Evolutionary conservation across 352 stramenopile species (phyloP), one percentile per base, ranked within the genome.

Genomic region (Aphanomyces astaci): DNA sequence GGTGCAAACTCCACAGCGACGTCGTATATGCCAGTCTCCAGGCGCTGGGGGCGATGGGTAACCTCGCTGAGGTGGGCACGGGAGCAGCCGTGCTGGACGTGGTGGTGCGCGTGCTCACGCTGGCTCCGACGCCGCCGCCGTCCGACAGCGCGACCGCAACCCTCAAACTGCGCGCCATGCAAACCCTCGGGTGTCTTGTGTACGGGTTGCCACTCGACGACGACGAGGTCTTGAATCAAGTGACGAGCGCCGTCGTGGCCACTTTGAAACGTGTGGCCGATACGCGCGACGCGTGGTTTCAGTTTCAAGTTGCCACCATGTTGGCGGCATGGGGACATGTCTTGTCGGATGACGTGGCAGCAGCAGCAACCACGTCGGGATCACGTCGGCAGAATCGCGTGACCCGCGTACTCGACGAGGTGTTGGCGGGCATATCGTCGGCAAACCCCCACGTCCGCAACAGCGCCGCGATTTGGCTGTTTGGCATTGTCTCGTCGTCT

Each of bases 401-500:
- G 7, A 25, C n/a, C 17, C 28, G 59, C 7, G 17, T 43, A 4
- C 22, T 53, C 10, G 24, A 30, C 43, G 19, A 31, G 7, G 11
- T 66, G 10, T 4, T 40, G 19, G 60, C 25, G 17, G 28, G 49
- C 4, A 22, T 68, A 30, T 10, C 13, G 10, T 39, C 62, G 13
- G 11, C 62, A 24, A 60, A 24, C 17, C 51, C 62, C n/a, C 62
- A 68, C 57, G 55, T 82, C 19, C 83, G 81, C 52, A 78, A 81
- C 22, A 90, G 78, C 39, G 71, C 80, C 4, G 75, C 78, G 30
- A 76, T 87, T 7, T 92, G 81, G 81, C 66, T 94, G 45, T 63
- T 92, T 22, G 88, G 81, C 60, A 80, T 90, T 25, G 72, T 39
- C 39, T 53, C 31, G 30, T 51, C 25, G 10, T 48, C 43, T 22